Base-by-base conservation (phyloP, 495 filamentous ascomycete genomes). In the Trichocladium uniseriatum region DNA sequence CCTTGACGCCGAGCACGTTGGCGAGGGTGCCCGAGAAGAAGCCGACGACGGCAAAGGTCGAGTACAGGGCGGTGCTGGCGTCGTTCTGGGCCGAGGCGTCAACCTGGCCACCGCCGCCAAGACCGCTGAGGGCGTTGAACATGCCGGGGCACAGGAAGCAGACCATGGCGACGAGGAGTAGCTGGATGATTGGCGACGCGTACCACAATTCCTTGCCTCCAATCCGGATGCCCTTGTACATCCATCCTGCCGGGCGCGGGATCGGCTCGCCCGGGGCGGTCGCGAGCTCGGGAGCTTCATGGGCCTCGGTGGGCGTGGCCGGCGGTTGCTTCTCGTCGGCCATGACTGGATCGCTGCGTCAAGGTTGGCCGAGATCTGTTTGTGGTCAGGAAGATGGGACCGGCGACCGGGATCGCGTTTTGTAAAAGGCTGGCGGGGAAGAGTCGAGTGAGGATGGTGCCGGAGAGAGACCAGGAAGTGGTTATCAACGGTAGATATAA, bases 121-220 rank as follows among this genome's bases (percentile, higher is more conserved):
- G 73, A 55, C 85, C 85, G 42, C 64, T 71, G 29, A 90, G 68
- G 18, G 87, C 86, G 63, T 91, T 94, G 74, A 80, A 91, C 72
- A 83, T 86, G 62, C 87, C 87, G 5, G 88, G 88, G 60, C 88
- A 94, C 51, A 94, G 70, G 75, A 94, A 94, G 67, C 88, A 94
- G 45, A 92, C 87, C 54, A 90, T 76, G 16, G 87, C 79, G 37
- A 90, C 83, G 68, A 94, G 71, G 24, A 85, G 51, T 35, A 91
- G 71, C 65, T 91, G 86, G 31, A 78, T 64, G 55, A 81, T 78
- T 4, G 87, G 87, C 21, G 84, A 88, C 43, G 86, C 86, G 69
- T 82, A 89, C 74, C 79, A 89, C 5, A 83, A 47, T 53, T 74
- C 76, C 59, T 59, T 74, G 15, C 62, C 62, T 37, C 75, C 76